phyloP scores from a whole-genome alignment of 2,329 filamentous ascomycete species.

The Fusarium sp. region DNA sequence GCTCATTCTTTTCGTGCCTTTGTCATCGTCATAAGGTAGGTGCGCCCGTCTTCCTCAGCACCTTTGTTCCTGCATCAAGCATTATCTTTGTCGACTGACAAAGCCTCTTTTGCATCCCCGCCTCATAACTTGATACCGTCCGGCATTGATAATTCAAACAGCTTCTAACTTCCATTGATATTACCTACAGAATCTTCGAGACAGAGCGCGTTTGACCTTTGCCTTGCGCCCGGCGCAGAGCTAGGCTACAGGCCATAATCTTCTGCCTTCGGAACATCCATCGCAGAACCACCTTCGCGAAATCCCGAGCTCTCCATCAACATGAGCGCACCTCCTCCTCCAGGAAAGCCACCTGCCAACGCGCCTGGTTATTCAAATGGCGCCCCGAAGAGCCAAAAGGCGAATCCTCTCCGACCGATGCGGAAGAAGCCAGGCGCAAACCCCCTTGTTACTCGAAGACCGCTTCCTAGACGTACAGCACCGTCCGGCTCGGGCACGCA shows the following conservation, averaged over 20 bases:
- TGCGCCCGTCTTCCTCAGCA: slow-evolving; percentile 12
- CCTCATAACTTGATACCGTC: background rate
- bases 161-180: background rate
- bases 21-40: slow-evolving; percentile 43
- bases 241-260: slow-evolving; percentile 29
- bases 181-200: background rate
- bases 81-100: slow-evolving; percentile 33
- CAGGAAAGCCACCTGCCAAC: slow-evolving; percentile 36
- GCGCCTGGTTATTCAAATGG: slow-evolving; percentile 52
- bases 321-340: slow-evolving; percentile 59
- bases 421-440: slow-evolving; percentile 61
- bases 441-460: slow-evolving; percentile 70
- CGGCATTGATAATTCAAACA: background rate
- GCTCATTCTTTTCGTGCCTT: slow-evolving; percentile 28
- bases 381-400: slow-evolving; percentile 45
- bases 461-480: slow-evolving; percentile 40
- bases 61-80: slow-evolving; percentile 29
- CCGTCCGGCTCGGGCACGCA: slow-evolving; percentile 35
- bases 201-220: slow-evolving; percentile 1
- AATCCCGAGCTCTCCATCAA: slow-evolving; percentile 19
- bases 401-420: slow-evolving; percentile 54
- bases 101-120: background rate
- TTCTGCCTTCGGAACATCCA: slow-evolving; percentile 20
- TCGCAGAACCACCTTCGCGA: background rate
- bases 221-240: slow-evolving; percentile 25